Conservation (phyloP, 2,329 filamentous ascomycete genomes). For the Microcyclospora tardicrescens region DNA sequence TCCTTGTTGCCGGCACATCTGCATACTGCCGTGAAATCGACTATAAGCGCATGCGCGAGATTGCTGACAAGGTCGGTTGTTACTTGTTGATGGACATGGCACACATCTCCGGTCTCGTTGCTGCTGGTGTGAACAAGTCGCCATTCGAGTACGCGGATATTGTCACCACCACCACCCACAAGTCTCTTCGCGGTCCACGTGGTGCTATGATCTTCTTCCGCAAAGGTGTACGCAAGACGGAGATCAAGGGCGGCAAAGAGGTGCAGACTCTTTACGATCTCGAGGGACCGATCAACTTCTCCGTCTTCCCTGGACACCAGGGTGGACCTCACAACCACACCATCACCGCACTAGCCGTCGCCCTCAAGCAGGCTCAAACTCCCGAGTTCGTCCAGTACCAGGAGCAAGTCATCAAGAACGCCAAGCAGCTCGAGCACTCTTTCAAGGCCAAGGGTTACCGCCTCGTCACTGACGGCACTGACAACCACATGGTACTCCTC, state of each 20-base stretch:
- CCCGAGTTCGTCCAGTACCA: slow-evolving; percentile 93
- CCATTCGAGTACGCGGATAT: slow-evolving; percentile 90
- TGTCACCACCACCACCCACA: slow-evolving; percentile 97
- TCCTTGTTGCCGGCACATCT: slow-evolving; percentile 90
- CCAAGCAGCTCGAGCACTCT: slow-evolving; percentile 70
- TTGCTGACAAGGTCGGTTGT: slow-evolving; percentile 82
- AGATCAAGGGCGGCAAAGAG: slow-evolving; percentile 84
- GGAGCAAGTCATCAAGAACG: slow-evolving; percentile 80
- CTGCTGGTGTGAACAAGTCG: slow-evolving; percentile 81
- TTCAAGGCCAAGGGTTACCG: slow-evolving; percentile 80
- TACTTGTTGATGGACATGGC: slow-evolving; percentile 98
- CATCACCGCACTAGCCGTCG: slow-evolving; percentile 90
- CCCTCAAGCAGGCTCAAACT: slow-evolving; percentile 81
- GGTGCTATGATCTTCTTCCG: slow-evolving; percentile 99
- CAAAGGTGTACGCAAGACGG: slow-evolving; percentile 82
- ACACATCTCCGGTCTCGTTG: slow-evolving; percentile 92
- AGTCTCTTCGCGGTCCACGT: slow-evolving; percentile 91
- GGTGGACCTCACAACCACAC: slow-evolving; percentile 99
- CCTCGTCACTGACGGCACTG: slow-evolving; percentile 87
- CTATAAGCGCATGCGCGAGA: slow-evolving; percentile 90
- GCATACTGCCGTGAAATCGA: slow-evolving; percentile 98
- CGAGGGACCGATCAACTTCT: slow-evolving; percentile 94
- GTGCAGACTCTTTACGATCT: slow-evolving; percentile 65
- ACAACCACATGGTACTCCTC: slow-evolving; percentile 93
- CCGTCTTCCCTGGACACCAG: slow-evolving; percentile 97